Evolutionary conservation across 192 early-diverging fungal genomes (phyloP).

Genomic region (Spizellomyces sp.): DNA sequence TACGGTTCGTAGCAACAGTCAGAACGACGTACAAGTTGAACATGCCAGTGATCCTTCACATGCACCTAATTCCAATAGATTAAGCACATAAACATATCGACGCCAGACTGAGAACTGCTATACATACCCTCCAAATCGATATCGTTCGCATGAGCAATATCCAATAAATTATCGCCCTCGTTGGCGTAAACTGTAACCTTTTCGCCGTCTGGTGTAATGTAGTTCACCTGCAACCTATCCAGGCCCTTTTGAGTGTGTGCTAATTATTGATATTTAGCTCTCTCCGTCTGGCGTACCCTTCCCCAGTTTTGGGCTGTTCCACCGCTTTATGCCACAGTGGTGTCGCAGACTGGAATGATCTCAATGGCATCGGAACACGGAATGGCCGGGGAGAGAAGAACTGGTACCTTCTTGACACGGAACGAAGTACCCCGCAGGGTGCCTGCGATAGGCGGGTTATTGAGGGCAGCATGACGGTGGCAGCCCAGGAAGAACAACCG

Average conservation of each 20-base stretch:
- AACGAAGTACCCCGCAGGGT: no score
- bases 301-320: conserved; percentile 4
- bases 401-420: no score
- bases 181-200: conserved; percentile 73
- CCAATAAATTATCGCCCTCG: conserved; percentile 86
- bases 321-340: conserved; percentile 19
- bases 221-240: conserved; percentile 62
- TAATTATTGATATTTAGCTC: neutral
- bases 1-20: conserved; percentile 2
- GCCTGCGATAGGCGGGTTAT: no score
- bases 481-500: no score
- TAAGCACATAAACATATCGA: conserved; percentile 38
- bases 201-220: conserved; percentile 83
- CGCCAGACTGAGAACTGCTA: neutral
- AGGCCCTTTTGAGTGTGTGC: neutral
- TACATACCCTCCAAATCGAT: conserved; percentile 84
- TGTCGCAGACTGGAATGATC: conserved; percentile 1
- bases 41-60: conserved; percentile 95
- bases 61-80: conserved; percentile 39
- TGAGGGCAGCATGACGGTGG: no score
- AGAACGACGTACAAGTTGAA: conserved; percentile 70
- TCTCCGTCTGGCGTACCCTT: conserved; percentile 5
- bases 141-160: conserved; percentile 87
- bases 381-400: no score
- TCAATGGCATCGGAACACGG: no score